A percentile compares a stretch with the other conserved stretches of the same genome.
phyloP scores from a whole-genome alignment of 371 early-diverging fungal species.

The Rhizopus delemar region DNA sequence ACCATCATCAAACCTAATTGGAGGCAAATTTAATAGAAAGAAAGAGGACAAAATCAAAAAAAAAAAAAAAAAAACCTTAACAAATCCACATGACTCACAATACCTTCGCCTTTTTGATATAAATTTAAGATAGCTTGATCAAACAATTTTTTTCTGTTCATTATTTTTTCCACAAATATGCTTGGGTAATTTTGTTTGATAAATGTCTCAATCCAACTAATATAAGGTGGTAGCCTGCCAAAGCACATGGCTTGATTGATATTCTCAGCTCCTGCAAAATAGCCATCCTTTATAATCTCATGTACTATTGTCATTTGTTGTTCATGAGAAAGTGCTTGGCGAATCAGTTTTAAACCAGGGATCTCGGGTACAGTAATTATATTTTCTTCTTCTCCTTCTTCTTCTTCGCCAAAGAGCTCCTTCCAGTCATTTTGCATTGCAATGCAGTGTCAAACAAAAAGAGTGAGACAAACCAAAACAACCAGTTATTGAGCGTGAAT shows the following conservation, averaged over 20 bases:
- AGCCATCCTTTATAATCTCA: slow-evolving; percentile 25
- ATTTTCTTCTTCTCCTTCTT: slow-evolving; percentile 14
- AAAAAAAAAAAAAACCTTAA: slow-evolving; percentile 23
- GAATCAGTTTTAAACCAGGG: slow-evolving; percentile 32
- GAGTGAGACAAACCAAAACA: neutral
- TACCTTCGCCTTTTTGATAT: slow-evolving; percentile 50
- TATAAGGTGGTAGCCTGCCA: slow-evolving; percentile 33
- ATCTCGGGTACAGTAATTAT: slow-evolving; percentile 14
- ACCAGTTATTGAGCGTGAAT: neutral
- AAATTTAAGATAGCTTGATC: slow-evolving; percentile 51
- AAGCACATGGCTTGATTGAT: slow-evolving; percentile 49
- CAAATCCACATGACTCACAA: slow-evolving; percentile 48
- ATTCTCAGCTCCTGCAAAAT: slow-evolving; percentile 20
- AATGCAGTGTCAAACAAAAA: too few relatives aligned
- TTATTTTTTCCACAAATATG: slow-evolving; percentile 25
- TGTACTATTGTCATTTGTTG: slow-evolving; percentile 38
- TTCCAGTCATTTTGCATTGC: slow-evolving; percentile 26
- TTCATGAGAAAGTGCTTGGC: slow-evolving; percentile 34
- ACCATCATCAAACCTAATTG: slow-evolving; percentile 47
- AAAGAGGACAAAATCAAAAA: neutral
- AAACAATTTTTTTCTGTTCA: slow-evolving; percentile 37
- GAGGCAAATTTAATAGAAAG: neutral
- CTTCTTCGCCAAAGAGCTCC: slow-evolving; percentile 46
- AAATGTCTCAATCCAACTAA: slow-evolving; percentile 25
- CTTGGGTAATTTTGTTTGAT: slow-evolving; percentile 13